Evolutionary conservation across 176 grass and related monocot species (phyloP), one percentile per base, ranked within the genome.

Genomic region (Bolboschoenus planiculmis): DNA sequence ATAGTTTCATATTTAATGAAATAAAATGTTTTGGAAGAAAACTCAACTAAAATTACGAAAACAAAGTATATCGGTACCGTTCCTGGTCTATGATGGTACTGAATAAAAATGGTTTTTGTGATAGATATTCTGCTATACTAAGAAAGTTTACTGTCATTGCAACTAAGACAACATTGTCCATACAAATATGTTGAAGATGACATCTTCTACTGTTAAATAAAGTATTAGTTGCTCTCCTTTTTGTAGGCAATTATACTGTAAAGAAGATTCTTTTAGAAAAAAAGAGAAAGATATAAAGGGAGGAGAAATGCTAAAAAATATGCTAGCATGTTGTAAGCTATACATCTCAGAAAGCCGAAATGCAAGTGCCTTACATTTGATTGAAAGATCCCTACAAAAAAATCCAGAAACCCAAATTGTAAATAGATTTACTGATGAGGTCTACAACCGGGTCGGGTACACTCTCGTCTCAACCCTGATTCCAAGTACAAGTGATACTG

Each of bases 281-380:
- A 62, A 29, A 21, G 50, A 53, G 50, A 64, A 81, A 60, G 7
- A 8, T 31, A 20, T 29, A 55, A 60, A 79, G 18, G 31, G 18
- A 59, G 73, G 73, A 24, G 78, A 82, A 64, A 82, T 82, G 79
- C 36, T 26, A 64, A 82, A 47, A 62, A 65, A 40, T 30, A 82
- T 82, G 87, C 53, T 93, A 1, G 87, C 91, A 76, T 90, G 78
- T 80, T 89, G 89, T 89, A 97, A 97, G 81, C 77, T 97, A 27
- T 97, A 97, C 83, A 90, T 97, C 40, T 97, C 94, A 30, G 94
- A 97, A 83, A 81, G 55, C 59, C 87, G 79, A 56, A 88, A 97
- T 10, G 10, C 56, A 1, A 63, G 30, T 16, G 81, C 88, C 72
- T 47, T 97, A 8, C 81, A 88, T 0, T 51, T 70, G 48, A 84